These are phyloP conservation scores for Oryza rufipogon DNA, from an alignment of 176 grass and related monocot species.

Conservation along the genomic window DNA sequence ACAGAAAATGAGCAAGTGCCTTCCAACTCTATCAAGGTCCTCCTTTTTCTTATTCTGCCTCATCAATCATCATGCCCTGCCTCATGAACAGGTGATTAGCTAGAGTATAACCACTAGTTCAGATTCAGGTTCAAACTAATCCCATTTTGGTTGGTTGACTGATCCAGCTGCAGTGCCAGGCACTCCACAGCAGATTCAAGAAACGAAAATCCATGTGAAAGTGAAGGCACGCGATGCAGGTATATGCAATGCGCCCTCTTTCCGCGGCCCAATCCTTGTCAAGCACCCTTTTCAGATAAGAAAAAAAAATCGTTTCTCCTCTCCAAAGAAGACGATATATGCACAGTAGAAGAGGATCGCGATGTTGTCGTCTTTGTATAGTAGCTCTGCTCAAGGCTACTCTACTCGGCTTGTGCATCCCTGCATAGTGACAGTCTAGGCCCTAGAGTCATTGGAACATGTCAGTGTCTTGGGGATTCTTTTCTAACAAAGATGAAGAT, in stretches of 20 bases:
- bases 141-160: background rate
- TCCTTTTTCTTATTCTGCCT: background rate
- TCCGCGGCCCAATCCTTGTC: constrained; percentile 10
- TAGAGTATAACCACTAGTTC: background rate
- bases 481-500: too few species aligned
- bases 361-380: background rate
- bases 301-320: background rate
- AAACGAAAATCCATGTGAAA: constrained; percentile 19
- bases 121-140: background rate
- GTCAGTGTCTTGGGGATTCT: background rate
- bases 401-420: background rate
- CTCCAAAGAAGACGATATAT: background rate
- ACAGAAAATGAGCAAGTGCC: constrained; percentile 18
- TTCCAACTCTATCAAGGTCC: background rate
- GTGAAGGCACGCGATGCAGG: background rate
- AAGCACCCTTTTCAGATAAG: constrained; percentile 17
- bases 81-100: background rate
- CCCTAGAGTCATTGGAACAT: background rate
- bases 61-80: background rate
- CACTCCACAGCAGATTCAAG: background rate
- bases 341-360: background rate
- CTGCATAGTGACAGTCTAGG: background rate
- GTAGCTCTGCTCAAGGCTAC: background rate
- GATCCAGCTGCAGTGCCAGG: background rate
- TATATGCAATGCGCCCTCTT: background rate